phyloP scores from a whole-genome alignment of 1,139 yeast genomes.

The Arxiozyma heterogenica region DNA sequence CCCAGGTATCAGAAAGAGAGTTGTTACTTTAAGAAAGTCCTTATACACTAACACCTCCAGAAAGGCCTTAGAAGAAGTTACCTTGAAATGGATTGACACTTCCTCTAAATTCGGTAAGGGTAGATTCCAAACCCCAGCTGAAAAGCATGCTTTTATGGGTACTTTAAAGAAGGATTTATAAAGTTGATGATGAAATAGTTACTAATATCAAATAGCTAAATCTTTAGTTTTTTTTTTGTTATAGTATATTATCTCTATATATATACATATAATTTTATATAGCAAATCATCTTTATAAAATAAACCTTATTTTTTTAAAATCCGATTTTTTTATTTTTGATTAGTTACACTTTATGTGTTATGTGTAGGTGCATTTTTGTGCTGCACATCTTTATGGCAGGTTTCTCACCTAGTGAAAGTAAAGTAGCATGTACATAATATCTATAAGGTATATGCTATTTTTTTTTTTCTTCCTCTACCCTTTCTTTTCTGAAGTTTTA shows the following conservation, averaged over 20 bases:
- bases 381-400: too few relatives aligned
- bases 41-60: constrained; percentile 97
- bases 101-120: constrained; percentile 99
- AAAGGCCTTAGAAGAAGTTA: constrained; percentile 92
- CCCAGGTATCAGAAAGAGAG: constrained; percentile 99
- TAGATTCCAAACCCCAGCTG: constrained; percentile 99
- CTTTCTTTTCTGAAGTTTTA: neutral
- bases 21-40: constrained; percentile 97
- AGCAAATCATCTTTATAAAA: neutral
- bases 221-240: constrained; percentile 6
- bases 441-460: neutral
- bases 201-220: neutral
- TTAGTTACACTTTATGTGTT: neutral
- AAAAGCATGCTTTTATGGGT: constrained; percentile 99
- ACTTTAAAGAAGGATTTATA: constrained; percentile 91
- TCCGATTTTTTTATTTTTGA: neutral
- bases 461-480: neutral
- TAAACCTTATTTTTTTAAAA: neutral
- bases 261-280: constrained; percentile 4
- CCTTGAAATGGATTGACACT: constrained; percentile 99
- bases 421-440: neutral
- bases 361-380: too few relatives aligned
- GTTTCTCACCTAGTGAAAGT: too few relatives aligned
- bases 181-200: constrained; percentile 10
- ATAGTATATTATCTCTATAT: constrained; percentile 1